phyloP scores from a whole-genome alignment of 2,329 filamentous ascomycete genomes.

The Aspergillus melleus region DNA sequence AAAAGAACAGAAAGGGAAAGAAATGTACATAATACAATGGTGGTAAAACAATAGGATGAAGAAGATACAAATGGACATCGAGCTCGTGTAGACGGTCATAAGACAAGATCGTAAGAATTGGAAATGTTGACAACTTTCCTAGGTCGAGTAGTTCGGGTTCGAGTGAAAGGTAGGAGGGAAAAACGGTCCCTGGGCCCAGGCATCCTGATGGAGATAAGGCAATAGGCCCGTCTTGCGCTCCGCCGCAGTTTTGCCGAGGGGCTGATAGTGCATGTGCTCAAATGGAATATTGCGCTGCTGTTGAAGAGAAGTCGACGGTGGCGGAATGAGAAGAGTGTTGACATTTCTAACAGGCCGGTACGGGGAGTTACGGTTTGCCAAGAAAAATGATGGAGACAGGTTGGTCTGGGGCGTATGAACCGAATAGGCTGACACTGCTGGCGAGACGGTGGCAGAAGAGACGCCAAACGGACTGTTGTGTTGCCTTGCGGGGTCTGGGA shows the following conservation, averaged over 20 bases:
- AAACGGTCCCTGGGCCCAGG: constrained; percentile 38
- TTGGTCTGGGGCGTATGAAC: constrained; percentile 64
- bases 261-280: constrained; percentile 80
- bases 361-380: constrained; percentile 85
- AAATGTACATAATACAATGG: constrained; percentile 20
- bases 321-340: constrained; percentile 86
- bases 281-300: constrained; percentile 66
- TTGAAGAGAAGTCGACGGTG: constrained; percentile 76
- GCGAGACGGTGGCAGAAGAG: constrained; percentile 62
- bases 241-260: constrained; percentile 68
- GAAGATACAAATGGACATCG: constrained; percentile 21
- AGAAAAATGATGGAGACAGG: constrained; percentile 82
- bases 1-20: constrained; percentile 1
- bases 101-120: constrained; percentile 24
- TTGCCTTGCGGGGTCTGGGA: constrained; percentile 44
- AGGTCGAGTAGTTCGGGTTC: constrained; percentile 30
- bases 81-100: constrained; percentile 29
- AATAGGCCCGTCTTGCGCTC: constrained; percentile 68
- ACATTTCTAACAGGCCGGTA: constrained; percentile 89
- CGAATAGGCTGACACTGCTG: constrained; percentile 66
- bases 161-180: constrained; percentile 32
- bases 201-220: constrained; percentile 53
- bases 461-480: constrained; percentile 51
- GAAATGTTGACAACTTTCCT: constrained; percentile 10
- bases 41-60: constrained; percentile 1